Evolutionary conservation across 2,329 filamentous ascomycete species (phyloP), one percentile per base, ranked within the genome.

Genomic region (Phoma sp.): DNA sequence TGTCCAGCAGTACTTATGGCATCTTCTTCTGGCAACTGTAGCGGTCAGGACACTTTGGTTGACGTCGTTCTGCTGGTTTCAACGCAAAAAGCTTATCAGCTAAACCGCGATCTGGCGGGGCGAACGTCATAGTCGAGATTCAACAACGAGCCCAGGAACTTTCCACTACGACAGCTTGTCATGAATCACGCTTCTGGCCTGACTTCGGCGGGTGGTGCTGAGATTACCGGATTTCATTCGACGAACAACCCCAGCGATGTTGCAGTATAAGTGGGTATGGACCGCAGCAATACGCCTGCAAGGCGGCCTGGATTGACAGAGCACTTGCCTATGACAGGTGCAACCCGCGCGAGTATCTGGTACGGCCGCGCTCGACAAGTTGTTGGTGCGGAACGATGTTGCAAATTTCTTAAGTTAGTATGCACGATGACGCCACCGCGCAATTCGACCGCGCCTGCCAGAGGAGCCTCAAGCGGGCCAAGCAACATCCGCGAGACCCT

Each of bases 341-440:
- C 59, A 61, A 60, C 58, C 61, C 53, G 35, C 44, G 47, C 58
- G 54, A 62, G 55, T 59, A 47, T 40, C 58, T 60, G 55, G 43
- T 35, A 65, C 68, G 67, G 64, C 67, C 65, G 66, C 67, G 68
- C 64, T 65, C 58, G 60, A 53, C 32, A 56, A 33, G 13, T 30
- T 51, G 59, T 59, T 47, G 62, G 51, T 63, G 62, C 65, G 61
- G 60, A 59, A 57, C 58, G 53, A 41, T 54, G 54, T 52, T 53
- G 47, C 59, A 61, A 62, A 67, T 57, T 55, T 62, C 52, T 52
- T 18, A 50, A 47, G 45, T 46, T 32, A 23, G 39, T 52, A 51
- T 63, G 62, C 58, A 59, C 49, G 44, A 64, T 71, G 68, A 70
- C 63, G 67, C 60, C 58, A 66, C 13, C 10, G 24, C 36, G 46